Conservation (phyloP, 2,329 filamentous ascomycete species). For the Endocalyx cinctus region DNA sequence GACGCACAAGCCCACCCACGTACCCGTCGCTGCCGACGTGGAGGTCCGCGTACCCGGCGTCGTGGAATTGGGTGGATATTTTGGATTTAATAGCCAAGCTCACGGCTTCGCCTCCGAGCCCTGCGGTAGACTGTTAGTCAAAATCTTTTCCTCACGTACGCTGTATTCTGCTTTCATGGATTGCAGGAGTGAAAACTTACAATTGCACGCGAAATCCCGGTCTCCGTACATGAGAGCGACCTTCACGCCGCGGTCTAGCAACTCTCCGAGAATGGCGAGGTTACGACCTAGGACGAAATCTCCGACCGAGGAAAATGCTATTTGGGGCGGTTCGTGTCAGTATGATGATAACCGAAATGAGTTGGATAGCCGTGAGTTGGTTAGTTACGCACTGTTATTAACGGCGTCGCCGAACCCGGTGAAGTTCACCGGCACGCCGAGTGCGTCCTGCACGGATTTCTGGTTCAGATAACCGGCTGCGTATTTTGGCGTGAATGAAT, state of each 20-base stretch:
- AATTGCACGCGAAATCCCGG: conserved; percentile 44
- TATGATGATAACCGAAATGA: no score
- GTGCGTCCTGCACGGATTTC: conserved; percentile 45
- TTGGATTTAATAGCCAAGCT: conserved; percentile 45
- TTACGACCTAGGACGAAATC: conserved; percentile 22
- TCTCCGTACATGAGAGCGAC: conserved; percentile 52
- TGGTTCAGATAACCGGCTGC: conserved; percentile 51
- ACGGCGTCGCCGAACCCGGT: conserved; percentile 33
- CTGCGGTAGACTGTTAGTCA: no score
- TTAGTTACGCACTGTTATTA: conserved; percentile 28
- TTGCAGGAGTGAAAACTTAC: conserved; percentile 1
- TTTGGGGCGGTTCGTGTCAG: no score
- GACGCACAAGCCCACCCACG: conserved; percentile 59
- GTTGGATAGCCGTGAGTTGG: no score
- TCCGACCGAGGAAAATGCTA: conserved; percentile 34
- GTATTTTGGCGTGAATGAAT: conserved; percentile 46
- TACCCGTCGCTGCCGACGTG: conserved; percentile 45
- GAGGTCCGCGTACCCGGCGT: conserved; percentile 60
- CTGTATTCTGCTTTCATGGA: not conserved
- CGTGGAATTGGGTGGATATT: conserved; percentile 49
- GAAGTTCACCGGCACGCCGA: conserved; percentile 58
- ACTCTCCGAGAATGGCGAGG: conserved; percentile 40
- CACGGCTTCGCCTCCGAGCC: conserved; percentile 48
- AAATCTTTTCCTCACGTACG: no score
- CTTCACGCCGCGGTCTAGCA: conserved; percentile 47